phyloP scores from a whole-genome alignment of 129 eudicot species.

The Tanacetum coccineum region DNA sequence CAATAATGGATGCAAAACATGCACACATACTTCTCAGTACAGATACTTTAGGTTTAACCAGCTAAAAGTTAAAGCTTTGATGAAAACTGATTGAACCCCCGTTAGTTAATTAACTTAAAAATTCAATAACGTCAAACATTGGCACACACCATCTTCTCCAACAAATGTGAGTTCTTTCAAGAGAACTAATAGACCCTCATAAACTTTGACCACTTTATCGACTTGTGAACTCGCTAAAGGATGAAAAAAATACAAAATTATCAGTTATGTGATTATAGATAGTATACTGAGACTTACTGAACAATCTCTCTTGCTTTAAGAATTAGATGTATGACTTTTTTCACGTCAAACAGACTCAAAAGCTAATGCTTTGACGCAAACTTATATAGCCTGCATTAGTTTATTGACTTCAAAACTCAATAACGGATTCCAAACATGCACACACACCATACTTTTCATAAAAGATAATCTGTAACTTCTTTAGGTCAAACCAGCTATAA shows the following conservation, averaged over 20 bases:
- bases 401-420: constrained; percentile 11
- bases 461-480: background rate
- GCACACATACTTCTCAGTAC: background rate
- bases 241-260: too few species aligned
- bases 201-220: too few species aligned
- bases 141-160: constrained; percentile 1
- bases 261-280: too few species aligned
- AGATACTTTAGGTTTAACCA: constrained; percentile 16
- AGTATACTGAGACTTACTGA: too few species aligned
- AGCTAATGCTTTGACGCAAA: background rate
- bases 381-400: background rate
- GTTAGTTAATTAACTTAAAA: background rate
- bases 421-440: constrained; percentile 4
- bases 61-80: background rate
- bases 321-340: too few species aligned
- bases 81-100: background rate
- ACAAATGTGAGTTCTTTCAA: background rate
- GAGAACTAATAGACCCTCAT: background rate
- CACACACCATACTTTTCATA: background rate
- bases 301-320: too few species aligned
- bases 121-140: constrained; percentile 11
- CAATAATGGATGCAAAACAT: constrained; percentile 2
- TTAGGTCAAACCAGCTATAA: background rate
- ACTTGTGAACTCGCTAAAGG: too few species aligned
- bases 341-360: too few species aligned